These are phyloP conservation scores for Penicillium hordei DNA, from an alignment of 2,329 filamentous ascomycete species.

Conservation along the genomic window DNA sequence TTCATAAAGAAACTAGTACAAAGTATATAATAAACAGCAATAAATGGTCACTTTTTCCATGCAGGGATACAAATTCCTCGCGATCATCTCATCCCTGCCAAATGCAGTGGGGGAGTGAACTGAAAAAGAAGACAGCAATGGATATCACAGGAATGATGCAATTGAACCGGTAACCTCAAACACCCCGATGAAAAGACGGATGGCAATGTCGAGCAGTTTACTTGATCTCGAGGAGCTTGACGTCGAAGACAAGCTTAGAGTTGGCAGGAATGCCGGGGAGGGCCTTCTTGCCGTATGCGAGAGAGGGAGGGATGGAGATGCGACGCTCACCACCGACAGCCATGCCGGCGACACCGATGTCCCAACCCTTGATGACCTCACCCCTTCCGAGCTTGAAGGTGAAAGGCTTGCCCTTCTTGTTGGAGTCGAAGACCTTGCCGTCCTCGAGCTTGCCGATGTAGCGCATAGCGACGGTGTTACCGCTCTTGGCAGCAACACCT, in stretches of 20 bases:
- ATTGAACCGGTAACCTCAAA: slow-evolving; percentile 32
- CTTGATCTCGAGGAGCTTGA: slow-evolving; percentile 82
- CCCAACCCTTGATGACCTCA: slow-evolving; percentile 99
- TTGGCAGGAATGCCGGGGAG: slow-evolving; percentile 85
- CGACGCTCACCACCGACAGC: slow-evolving; percentile 88
- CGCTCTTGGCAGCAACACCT: slow-evolving; percentile 82
- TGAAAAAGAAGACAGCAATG: slow-evolving; percentile 34
- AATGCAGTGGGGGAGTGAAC: slow-evolving; percentile 29
- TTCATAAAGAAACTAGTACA: slow-evolving; percentile 14
- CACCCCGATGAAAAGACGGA: slow-evolving; percentile 23
- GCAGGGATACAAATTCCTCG: slow-evolving; percentile 23
- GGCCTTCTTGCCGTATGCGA: slow-evolving; percentile 84
- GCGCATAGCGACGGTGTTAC: slow-evolving; percentile 86
- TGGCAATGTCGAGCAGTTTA: slow-evolving; percentile 46
- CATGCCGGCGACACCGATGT: slow-evolving; percentile 92
- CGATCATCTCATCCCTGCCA: slow-evolving; percentile 38
- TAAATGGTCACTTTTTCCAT: slow-evolving; percentile 26
- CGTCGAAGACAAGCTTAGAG: slow-evolving; percentile 88
- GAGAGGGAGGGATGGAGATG: slow-evolving; percentile 79
- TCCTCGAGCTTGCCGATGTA: slow-evolving; percentile 97
- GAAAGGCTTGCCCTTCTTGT: slow-evolving; percentile 99
- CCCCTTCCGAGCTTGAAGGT: slow-evolving; percentile 90
- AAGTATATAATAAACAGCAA: slow-evolving; percentile 17
- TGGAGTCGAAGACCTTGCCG: slow-evolving; percentile 95
- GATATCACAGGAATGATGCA: slow-evolving; percentile 38